Evolutionary conservation across 192 early-diverging fungal species (phyloP), one percentile per base, ranked within the genome.

Genomic region (Rhizophagus prolifer): DNA sequence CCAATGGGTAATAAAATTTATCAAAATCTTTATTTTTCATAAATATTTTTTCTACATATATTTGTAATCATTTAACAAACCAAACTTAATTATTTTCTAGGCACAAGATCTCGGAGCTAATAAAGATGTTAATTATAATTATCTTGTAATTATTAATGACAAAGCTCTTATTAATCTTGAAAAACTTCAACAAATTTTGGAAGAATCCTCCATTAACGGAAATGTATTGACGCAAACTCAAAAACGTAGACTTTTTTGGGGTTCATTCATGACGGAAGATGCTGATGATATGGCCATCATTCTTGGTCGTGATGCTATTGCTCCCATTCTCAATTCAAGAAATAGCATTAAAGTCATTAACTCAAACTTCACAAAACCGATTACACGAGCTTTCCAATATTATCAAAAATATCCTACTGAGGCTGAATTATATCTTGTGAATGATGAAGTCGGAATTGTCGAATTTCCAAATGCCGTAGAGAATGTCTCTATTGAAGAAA

Each of bases 381-480:
- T 62, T 54, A 83, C 77, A 46, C 76, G 61, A 50, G 67, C 62
- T 70, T 80, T 41, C 46, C 64, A 71, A 36, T 34, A 46, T n/a
- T 8, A 65, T 21, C 25, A 9, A 34, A 9, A 63, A 8, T 28
- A 50, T 38, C 5, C 60, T 28, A 23, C 47, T 26, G 47, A 28
- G 8, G 28, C 9, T 19, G 60, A 72, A 3, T 36, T 71, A 31
- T 58, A 59, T n/a, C 8, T 77, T 75, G 77, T 79, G 34, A 68
- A 79, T 79, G 59, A 44, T 30, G 59, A 79, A n/a, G 47, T 78
- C 16, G 46, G 26, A 31, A 8, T 78, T 9, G 38, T 79, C 72
- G 79, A 59, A 25, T 89, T 85, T 85, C 76, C 82, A 14, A 89
- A 85, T 60, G 80, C 83, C 34, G 50, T 88, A 30, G 85, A 87